A percentile compares a stretch with the other conserved stretches of the same genome.
These are phyloP conservation scores for Pseudogymnoascus sp. DNA, from an alignment of 2,329 filamentous ascomycete genomes.

Conservation along the genomic window DNA sequence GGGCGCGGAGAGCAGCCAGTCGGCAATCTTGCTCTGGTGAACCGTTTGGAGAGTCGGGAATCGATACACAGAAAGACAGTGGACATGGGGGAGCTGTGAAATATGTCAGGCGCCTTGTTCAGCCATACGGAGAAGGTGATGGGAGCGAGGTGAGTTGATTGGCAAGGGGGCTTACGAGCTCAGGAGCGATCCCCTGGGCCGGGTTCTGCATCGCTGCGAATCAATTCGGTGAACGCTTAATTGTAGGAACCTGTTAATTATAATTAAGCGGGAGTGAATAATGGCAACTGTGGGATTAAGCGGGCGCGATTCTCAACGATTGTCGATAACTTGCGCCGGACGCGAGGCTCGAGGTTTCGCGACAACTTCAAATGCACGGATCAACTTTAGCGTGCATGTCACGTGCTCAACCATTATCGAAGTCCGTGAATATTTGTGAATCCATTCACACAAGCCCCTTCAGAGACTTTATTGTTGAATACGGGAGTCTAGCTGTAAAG, in stretches of 20 bases:
- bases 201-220: conserved; percentile 37
- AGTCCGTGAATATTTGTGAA: too few species aligned
- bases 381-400: neutral
- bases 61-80: conserved; percentile 76
- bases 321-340: neutral
- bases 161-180: conserved; percentile 32
- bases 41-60: conserved; percentile 69
- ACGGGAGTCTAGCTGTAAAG: too few species aligned
- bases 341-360: conserved; percentile 4
- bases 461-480: too few species aligned
- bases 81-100: conserved; percentile 72
- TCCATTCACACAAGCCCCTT: too few species aligned
- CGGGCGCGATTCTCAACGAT: neutral
- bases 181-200: conserved; percentile 36
- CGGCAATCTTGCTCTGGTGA: conserved; percentile 68
- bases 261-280: neutral
- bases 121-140: conserved; percentile 6
- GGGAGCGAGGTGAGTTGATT: conserved; percentile 10
- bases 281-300: neutral
- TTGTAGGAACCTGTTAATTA: neutral
- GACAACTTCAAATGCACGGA: neutral
- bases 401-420: neutral
- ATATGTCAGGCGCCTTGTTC: conserved; percentile 9
- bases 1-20: conserved; percentile 76
- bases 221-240: neutral